Conservation (phyloP, 495 filamentous ascomycete genomes). For the Penicillium longicatenatum region DNA sequence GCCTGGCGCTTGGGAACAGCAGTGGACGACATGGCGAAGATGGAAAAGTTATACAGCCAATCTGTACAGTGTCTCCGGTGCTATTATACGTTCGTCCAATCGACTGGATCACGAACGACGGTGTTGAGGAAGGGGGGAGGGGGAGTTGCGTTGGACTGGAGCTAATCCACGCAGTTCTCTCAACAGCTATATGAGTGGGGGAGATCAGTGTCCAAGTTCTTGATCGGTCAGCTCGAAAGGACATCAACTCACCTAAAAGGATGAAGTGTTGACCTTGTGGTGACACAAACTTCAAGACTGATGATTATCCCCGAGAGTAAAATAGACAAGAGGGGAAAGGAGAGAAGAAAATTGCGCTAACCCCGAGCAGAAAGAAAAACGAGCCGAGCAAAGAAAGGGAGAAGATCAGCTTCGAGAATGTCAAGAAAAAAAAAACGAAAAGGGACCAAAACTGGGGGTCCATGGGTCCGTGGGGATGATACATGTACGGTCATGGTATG, state of each 20-base stretch:
- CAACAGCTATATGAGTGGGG: not conserved
- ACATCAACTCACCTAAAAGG: not conserved
- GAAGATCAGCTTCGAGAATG: not conserved
- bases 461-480: not conserved
- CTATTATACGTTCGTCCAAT: not conserved
- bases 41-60: not conserved
- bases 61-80: not conserved
- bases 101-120: not conserved
- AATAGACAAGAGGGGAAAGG: not conserved
- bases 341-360: not conserved
- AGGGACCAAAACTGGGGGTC: conserved; percentile 5
- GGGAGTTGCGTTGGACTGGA: not conserved
- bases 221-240: not conserved
- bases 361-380: not conserved
- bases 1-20: conserved; percentile 56
- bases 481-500: not conserved
- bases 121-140: not conserved
- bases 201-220: not conserved
- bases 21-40: conserved; percentile 56
- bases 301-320: not conserved
- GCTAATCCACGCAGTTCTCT: not conserved
- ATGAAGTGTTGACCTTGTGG: not conserved
- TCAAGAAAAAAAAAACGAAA: not conserved
- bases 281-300: not conserved
- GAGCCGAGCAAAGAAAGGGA: not conserved